Evolutionary conservation across 257 asterid species (phyloP), one percentile per base, ranked within the genome.

Genomic region (Forsythia suspensa): DNA sequence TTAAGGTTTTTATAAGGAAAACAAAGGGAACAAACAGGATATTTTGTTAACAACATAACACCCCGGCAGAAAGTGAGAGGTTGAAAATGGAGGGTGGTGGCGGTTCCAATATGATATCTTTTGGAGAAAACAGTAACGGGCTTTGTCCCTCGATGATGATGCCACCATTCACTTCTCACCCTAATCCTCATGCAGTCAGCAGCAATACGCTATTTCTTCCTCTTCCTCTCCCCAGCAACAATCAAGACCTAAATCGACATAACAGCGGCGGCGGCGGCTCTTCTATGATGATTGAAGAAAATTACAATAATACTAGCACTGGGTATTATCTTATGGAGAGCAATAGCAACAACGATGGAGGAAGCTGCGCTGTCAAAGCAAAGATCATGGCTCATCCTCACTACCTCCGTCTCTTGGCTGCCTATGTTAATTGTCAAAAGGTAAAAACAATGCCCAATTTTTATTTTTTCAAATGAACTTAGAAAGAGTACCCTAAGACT

Each of bases 321-420:
- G 94, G 89, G 0, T 84, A 89, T 84, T 92, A 91, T 88, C 87
- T 89, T 74, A 87, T 91, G 94, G 96, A 92, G 57, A 63, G 15
- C 0, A 80, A 73, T 66, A 75, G 15, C 51, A 83, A 79, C 71
- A 81, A 79, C 80, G 61, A 79, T 38, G 73, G 41, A 8, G 88
- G 70, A 15, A 52, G 73, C 75, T 78, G 85, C 79, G 70, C 93
- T 15, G 84, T 87, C 6, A 93, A 87, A 90, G 90, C 97, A 0
- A 95, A 93, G 84, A 95, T 95, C 85, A 87, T 95, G 92, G 85
- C 96, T 70, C 99, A 95, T 84, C 99, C 99, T 67, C 92, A 86
- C 84, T 95, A 93, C 89, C 89, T 84, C 42, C 94, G 98, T 24
- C 98, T 95, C 76, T 76, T 95, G 83, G 84, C 97, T 70, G 91